Conservation (phyloP, 345 rosid genomes). For the Populus alba region DNA sequence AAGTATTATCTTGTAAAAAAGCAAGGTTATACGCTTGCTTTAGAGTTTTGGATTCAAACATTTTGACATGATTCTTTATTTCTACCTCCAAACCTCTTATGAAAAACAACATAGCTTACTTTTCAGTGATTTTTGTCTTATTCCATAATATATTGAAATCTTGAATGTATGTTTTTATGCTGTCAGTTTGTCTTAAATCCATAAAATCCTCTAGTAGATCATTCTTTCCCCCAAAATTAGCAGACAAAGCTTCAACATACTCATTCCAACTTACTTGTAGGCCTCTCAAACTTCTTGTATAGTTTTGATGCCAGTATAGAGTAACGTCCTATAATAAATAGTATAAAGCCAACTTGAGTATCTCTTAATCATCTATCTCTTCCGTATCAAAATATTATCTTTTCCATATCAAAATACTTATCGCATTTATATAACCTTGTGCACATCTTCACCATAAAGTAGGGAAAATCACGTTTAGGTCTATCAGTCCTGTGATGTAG, state of each 20-base stretch:
- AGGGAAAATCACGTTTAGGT: not conserved
- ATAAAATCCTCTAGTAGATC: not conserved
- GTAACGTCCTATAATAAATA: not conserved
- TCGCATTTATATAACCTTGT: not conserved
- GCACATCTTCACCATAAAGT: not conserved
- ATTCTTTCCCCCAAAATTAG: not conserved
- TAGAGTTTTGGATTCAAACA: too few species aligned
- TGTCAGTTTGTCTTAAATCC: too few species aligned
- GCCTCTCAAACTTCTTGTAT: not conserved
- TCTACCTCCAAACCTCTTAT: not conserved
- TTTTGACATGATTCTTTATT: too few species aligned
- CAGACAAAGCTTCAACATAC: too few species aligned
- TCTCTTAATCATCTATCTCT: too few species aligned
- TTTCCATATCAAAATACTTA: not conserved
- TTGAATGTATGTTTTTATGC: not conserved
- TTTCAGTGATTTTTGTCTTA: too few species aligned
- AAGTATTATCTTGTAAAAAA: too few species aligned
- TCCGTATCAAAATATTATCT: not conserved
- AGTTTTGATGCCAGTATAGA: not conserved
- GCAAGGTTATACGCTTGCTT: not conserved
- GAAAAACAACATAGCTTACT: not conserved
- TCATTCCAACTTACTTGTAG: too few species aligned
- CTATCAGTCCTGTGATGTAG: not conserved
- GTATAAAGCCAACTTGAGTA: not conserved
- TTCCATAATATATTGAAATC: too few species aligned